These are phyloP conservation scores for Gamarada debralockiae DNA, from an alignment of 495 filamentous ascomycete species.

Conservation along the genomic window DNA sequence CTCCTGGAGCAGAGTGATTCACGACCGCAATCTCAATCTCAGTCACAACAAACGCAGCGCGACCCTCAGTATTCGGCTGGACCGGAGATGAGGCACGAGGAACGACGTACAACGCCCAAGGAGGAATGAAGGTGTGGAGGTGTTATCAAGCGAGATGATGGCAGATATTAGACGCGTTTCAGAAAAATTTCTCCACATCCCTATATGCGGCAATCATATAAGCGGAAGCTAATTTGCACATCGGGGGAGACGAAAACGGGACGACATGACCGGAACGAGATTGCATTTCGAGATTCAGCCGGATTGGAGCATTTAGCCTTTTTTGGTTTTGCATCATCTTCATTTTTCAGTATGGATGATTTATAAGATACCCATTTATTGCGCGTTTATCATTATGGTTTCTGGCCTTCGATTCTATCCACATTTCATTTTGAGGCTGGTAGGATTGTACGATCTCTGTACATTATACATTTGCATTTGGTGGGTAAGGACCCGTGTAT, in stretches of 20 bases:
- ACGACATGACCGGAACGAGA: slow-evolving; percentile 11
- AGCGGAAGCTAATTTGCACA: not conserved
- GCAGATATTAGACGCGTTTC: slow-evolving; percentile 25
- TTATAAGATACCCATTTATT: slow-evolving; percentile 24
- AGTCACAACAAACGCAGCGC: slow-evolving; percentile 17
- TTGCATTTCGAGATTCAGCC: slow-evolving; percentile 1
- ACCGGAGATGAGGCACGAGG: slow-evolving; percentile 26
- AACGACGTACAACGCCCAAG: slow-evolving; percentile 21
- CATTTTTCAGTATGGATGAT: slow-evolving; percentile 2
- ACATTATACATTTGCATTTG: not conserved
- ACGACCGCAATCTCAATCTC: slow-evolving; percentile 10
- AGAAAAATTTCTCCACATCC: slow-evolving; percentile 9
- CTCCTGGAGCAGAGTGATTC: slow-evolving; percentile 20
- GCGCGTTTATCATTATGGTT: slow-evolving; percentile 1
- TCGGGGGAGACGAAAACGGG: slow-evolving; percentile 3
- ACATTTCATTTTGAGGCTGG: not conserved
- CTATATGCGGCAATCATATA: not conserved
- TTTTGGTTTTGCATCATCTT: not conserved
- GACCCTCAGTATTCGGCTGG: slow-evolving; percentile 23
- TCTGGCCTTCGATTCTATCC: not conserved
- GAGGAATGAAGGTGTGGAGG: slow-evolving; percentile 14
- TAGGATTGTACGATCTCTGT: slow-evolving; percentile 1
- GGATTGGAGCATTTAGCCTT: not conserved
- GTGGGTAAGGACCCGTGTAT: slow-evolving; percentile 9
- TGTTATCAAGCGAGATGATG: slow-evolving; percentile 26